phyloP scores from a whole-genome alignment of 768 basidiomycete genomes.

The Suillus clintonianus region DNA sequence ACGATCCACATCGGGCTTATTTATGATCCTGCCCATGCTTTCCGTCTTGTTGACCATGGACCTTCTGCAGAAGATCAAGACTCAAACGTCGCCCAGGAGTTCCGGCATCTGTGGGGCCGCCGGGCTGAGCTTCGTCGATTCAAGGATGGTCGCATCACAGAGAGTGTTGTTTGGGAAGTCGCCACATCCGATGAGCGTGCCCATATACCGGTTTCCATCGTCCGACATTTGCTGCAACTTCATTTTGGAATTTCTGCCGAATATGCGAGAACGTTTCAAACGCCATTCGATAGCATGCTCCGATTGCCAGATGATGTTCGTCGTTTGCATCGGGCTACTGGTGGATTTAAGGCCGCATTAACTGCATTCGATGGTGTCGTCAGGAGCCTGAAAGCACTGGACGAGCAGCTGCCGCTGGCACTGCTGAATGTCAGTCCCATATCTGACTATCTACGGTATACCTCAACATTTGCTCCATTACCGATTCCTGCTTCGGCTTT shows the following conservation, averaged over 20 bases:
- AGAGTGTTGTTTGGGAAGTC: conserved; percentile 97
- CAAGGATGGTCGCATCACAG: conserved; percentile 90
- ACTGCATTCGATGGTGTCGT: conserved; percentile 80
- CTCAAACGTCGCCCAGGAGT: conserved; percentile 50
- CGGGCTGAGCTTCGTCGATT: conserved; percentile 93
- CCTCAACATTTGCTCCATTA: conserved; percentile 79
- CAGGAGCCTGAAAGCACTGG: conserved; percentile 71
- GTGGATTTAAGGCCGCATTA: conserved; percentile 74
- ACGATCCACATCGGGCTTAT: conserved; percentile 73
- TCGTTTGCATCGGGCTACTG: conserved; percentile 33
- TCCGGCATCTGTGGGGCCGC: conserved; percentile 87
- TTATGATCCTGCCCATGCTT: conserved; percentile 70
- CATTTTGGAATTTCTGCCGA: conserved; percentile 70
- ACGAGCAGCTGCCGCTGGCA: conserved; percentile 72
- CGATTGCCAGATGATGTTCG: conserved; percentile 59
- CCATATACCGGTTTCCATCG: conserved; percentile 74
- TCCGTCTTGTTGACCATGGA: conserved; percentile 90
- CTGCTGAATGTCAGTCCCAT: conserved; percentile 75
- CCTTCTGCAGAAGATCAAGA: conserved; percentile 71
- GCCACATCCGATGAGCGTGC: conserved; percentile 77
- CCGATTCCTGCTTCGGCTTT: conserved; percentile 60
- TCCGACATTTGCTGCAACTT: conserved; percentile 67
- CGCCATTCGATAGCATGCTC: conserved; percentile 57
- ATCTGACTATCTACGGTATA: conserved; percentile 78
- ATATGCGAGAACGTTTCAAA: conserved; percentile 61